Percentiles rank a stretch among this genome's conserved stretches.
Evolutionary conservation across 2,329 filamentous ascomycete genomes (phyloP).

Genomic region (Rutstroemia sp.): DNA sequence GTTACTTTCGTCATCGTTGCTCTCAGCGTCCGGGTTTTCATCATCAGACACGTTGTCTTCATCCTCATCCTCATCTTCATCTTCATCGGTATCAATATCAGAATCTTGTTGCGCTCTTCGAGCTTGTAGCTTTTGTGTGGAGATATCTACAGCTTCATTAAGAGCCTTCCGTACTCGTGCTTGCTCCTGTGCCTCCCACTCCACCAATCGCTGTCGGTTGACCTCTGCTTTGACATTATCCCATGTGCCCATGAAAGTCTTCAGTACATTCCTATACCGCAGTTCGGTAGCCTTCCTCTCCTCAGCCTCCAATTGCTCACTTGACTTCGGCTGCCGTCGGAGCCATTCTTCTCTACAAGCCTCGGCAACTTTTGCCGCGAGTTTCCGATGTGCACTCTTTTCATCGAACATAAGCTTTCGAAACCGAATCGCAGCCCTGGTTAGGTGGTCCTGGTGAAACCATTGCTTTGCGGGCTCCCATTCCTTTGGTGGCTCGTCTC

Average conservation of each 20-base stretch:
- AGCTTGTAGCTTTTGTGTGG: constrained; percentile 60
- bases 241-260: constrained; percentile 49
- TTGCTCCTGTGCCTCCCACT: constrained; percentile 60
- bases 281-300: constrained; percentile 58
- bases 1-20: constrained; percentile 41
- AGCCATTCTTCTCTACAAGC: constrained; percentile 72
- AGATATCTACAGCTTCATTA: constrained; percentile 66
- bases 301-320: constrained; percentile 77
- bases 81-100: constrained; percentile 38
- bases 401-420: constrained; percentile 73
- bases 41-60: constrained; percentile 29
- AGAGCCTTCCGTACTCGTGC: constrained; percentile 58
- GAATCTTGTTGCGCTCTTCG: constrained; percentile 47
- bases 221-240: constrained; percentile 56
- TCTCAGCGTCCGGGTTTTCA: constrained; percentile 30
- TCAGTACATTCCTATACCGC: constrained; percentile 66
- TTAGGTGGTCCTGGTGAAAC: constrained; percentile 79
- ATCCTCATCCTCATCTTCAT: constrained; percentile 31
- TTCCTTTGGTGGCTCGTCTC: constrained; percentile 63
- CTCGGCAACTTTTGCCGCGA: constrained; percentile 72
- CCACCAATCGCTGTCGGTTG: constrained; percentile 49
- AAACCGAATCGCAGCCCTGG: constrained; percentile 73
- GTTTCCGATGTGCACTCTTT: constrained; percentile 66
- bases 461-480: constrained; percentile 75
- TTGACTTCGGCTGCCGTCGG: constrained; percentile 63